Conservation (phyloP, 176 grass and related monocot species). For the Tillandsia fasciculata region DNA sequence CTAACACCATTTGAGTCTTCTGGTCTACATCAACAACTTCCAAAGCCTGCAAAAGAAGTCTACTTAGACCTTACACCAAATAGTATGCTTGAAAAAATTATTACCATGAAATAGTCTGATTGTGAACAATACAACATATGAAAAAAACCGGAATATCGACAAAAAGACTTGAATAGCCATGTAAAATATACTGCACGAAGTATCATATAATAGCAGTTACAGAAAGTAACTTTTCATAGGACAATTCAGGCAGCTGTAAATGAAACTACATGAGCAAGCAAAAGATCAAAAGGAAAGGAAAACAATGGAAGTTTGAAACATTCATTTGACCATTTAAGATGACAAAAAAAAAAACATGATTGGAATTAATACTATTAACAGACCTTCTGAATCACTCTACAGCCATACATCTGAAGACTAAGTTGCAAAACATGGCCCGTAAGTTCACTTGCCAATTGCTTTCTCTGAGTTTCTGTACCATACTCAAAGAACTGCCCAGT, state of each 20-base stretch:
- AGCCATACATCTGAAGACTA: conserved; percentile 98
- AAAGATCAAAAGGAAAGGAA: background rate
- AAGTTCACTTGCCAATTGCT: conserved; percentile 60
- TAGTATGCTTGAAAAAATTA: background rate
- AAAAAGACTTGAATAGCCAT: background rate
- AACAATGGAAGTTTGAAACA: background rate
- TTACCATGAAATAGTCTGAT: background rate
- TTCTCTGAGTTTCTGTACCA: conserved; percentile 70
- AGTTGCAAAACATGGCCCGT: conserved; percentile 67
- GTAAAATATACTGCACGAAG: no score
- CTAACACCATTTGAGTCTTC: conserved; percentile 75
- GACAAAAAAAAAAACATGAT: background rate
- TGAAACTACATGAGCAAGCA: background rate
- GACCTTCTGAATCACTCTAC: conserved; percentile 98
- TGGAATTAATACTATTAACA: conserved; percentile 5
- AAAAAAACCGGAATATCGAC: background rate
- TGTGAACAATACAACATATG: background rate
- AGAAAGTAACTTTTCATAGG: no score
- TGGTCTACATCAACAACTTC: conserved; percentile 85
- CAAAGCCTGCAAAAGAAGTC: conserved; percentile 54
- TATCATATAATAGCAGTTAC: no score
- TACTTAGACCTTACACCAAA: background rate
- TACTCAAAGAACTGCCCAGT: conserved; percentile 89
- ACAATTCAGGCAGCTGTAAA: no score
- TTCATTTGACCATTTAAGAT: background rate